phyloP scores from a whole-genome alignment of 2,329 filamentous ascomycete species.

The Colletotrichum salicis region DNA sequence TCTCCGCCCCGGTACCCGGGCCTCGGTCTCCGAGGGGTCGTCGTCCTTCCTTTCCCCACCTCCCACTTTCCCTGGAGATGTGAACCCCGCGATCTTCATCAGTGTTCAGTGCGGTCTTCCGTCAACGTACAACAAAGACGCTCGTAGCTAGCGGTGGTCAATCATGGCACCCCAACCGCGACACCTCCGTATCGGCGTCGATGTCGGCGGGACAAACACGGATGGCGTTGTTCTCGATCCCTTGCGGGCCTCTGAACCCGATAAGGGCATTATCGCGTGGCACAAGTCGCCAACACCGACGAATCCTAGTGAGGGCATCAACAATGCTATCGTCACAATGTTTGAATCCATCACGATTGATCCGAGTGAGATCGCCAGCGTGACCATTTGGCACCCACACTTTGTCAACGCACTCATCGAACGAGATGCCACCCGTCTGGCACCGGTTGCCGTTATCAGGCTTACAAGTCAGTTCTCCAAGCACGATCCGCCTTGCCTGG shows the following conservation, averaged over 20 bases:
- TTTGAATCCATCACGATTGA: constrained; percentile 47
- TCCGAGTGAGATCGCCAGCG: constrained; percentile 53
- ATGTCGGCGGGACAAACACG: constrained; percentile 63
- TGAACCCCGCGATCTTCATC: not conserved
- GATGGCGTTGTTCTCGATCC: constrained; percentile 61
- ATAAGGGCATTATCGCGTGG: constrained; percentile 56
- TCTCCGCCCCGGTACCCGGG: constrained; percentile 1
- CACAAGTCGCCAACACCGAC: constrained; percentile 60
- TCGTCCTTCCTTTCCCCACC: not conserved
- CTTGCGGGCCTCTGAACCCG: constrained; percentile 42
- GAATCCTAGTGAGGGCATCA: constrained; percentile 58
- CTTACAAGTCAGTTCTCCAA: constrained; percentile 64
- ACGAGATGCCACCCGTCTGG: constrained; percentile 57
- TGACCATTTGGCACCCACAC: constrained; percentile 66
- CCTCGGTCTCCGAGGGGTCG: constrained; percentile 2
- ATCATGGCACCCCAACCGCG: not conserved
- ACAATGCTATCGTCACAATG: constrained; percentile 55
- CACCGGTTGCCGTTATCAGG: constrained; percentile 62
- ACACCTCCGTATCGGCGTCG: constrained; percentile 52
- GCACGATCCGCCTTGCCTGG: constrained; percentile 60
- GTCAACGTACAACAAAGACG: not conserved
- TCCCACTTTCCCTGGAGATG: not conserved
- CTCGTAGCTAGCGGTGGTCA: not conserved
- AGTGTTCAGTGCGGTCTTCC: not conserved
- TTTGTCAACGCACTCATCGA: constrained; percentile 69